Conservation (phyloP, 2,329 filamentous ascomycete genomes). For the Penicillium sp. region DNA sequence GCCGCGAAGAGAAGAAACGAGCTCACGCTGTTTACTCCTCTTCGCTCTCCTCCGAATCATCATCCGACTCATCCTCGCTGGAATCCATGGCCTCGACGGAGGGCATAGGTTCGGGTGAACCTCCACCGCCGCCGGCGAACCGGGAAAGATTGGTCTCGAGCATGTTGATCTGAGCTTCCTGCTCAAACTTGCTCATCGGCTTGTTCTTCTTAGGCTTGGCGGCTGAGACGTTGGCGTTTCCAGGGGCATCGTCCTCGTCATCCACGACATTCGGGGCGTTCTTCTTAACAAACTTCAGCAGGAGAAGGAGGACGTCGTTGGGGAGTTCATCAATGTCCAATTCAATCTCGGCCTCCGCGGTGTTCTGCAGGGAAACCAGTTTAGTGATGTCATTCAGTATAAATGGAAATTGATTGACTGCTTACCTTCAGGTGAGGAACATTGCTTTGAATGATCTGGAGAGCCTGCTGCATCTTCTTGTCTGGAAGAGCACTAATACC, state of each 20-base stretch:
- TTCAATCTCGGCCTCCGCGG: slow-evolving; percentile 52
- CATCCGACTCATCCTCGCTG: slow-evolving; percentile 52
- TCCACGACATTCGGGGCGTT: slow-evolving; percentile 48
- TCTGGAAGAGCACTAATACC: slow-evolving; percentile 82
- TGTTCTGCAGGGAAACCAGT: slow-evolving; percentile 35
- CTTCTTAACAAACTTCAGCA: slow-evolving; percentile 54
- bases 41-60: slow-evolving; percentile 53
- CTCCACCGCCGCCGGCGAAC: slow-evolving; percentile 48
- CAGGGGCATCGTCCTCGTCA: slow-evolving; percentile 46
- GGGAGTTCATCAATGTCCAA: slow-evolving; percentile 55
- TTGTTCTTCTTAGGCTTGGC: slow-evolving; percentile 57
- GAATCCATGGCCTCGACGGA: slow-evolving; percentile 50
- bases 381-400: not conserved
- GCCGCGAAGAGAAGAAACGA: not conserved
- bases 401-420: slow-evolving; percentile 6
- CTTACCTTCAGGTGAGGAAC: slow-evolving; percentile 70
- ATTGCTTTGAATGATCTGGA: slow-evolving; percentile 88
- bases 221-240: slow-evolving; percentile 34
- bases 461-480: slow-evolving; percentile 76
- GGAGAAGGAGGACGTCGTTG: slow-evolving; percentile 50
- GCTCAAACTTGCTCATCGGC: slow-evolving; percentile 56
- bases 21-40: slow-evolving; percentile 47
- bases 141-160: slow-evolving; percentile 52
- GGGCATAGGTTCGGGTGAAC: slow-evolving; percentile 48
- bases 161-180: slow-evolving; percentile 55